Percentiles rank a stretch among this genome's conserved stretches.
phyloP scores from a whole-genome alignment of 2,329 filamentous ascomycete genomes.

The Neoarthrinium moseri region DNA sequence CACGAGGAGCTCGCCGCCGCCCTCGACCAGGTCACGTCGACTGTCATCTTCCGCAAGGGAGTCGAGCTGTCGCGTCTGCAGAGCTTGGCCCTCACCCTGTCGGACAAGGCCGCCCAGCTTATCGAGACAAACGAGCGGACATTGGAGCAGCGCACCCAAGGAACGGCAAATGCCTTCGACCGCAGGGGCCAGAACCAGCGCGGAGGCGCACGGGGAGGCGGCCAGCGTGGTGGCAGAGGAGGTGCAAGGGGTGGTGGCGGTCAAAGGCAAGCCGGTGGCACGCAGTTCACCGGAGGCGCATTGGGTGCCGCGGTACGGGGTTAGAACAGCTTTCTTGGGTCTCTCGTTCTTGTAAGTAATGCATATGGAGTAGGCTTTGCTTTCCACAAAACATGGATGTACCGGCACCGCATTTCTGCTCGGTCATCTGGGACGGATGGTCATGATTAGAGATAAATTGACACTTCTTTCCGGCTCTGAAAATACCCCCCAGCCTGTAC shows the following conservation, averaged over 20 bases:
- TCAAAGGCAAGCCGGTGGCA: constrained; percentile 69
- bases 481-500: too few species aligned
- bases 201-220: constrained; percentile 56
- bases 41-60: constrained; percentile 98
- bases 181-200: constrained; percentile 76
- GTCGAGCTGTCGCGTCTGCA: constrained; percentile 96
- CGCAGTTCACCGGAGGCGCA: constrained; percentile 79
- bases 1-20: constrained; percentile 97
- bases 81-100: constrained; percentile 88
- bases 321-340: constrained; percentile 32
- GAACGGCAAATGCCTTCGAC: constrained; percentile 93
- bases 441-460: constrained; percentile 8
- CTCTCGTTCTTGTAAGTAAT: constrained; percentile 24
- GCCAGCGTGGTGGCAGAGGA: constrained; percentile 48
- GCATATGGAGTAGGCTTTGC: constrained; percentile 14
- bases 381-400: constrained; percentile 12
- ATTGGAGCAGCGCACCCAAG: constrained; percentile 93
- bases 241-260: constrained; percentile 52
- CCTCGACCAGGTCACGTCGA: constrained; percentile 94
- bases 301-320: constrained; percentile 67
- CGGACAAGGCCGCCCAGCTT: constrained; percentile 92
- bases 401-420: constrained; percentile 6
- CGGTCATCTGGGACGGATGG: constrained; percentile 6
- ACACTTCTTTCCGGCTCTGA: constrained; percentile 4
- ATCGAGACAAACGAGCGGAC: constrained; percentile 98